Base-by-base conservation (phyloP, 1,139 yeast genomes). In the Pichia sp. region DNA sequence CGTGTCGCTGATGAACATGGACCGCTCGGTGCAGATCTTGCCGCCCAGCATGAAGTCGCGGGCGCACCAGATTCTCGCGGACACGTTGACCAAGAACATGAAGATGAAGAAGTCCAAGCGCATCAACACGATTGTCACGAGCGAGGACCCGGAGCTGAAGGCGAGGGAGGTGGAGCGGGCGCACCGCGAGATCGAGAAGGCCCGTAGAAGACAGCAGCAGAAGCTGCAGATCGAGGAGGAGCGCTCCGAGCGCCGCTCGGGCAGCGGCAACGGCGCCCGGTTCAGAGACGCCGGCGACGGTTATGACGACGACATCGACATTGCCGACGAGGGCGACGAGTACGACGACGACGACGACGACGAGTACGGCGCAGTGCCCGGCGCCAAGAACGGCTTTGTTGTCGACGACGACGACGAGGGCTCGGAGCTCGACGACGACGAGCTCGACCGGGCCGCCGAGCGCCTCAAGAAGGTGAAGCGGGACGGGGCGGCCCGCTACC, bases 11-110 rank as follows among this genome's bases (percentile, higher is more conserved):
- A 63, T 76, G 19, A 65, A 73, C 15, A 66, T 82, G 59, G 75
- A 69, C 54, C 82, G 86, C 62, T 73, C 82, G 3, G 79, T 89
- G 67, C 85, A 85, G 67, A 81, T 92, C 59, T 81, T 92, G 53
- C 99, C 99, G 19, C 85, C 97, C 0, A 89, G 97, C 0, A 89
- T 95, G 13, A 78, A 81, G 53, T 88, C 97, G 1, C 80, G 81
- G 52, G 86, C 96, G 3, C 98, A 93, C 69, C 79, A 82, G 64
- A 82, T 84, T 65, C 78, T 93, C 62, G 87, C 96, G 1, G 81
- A 81, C 61, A 92, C 93, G 13, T 84, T 92, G 49, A 83, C 85
- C 58, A 80, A 84, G 55, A 82, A 82, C 60, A 87, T 86, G 68
- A 77, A 76, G 64, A 73, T 77, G 60, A 85, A 79, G 60, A 78